phyloP scores from a whole-genome alignment of 345 rosid species.

The Melaleuca alternifolia region DNA sequence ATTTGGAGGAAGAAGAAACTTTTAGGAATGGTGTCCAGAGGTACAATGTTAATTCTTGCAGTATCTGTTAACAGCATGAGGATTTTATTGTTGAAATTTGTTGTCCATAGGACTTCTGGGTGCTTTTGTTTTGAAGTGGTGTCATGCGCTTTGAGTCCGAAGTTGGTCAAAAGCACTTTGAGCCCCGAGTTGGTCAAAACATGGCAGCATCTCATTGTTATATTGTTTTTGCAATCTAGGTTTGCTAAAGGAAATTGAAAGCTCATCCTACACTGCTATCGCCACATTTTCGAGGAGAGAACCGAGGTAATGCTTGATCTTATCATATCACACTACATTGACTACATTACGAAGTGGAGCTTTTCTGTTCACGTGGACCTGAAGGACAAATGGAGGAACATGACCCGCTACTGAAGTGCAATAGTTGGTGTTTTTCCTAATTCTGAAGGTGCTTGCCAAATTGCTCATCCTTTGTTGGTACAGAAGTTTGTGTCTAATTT shows the following conservation, averaged over 20 bases:
- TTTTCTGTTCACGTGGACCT: constrained; percentile 34
- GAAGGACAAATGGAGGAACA: constrained; percentile 67
- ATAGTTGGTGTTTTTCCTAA: background rate
- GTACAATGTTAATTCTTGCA: constrained; percentile 1
- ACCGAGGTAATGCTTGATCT: constrained; percentile 18
- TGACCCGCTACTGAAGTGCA: constrained; percentile 10
- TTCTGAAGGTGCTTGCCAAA: background rate
- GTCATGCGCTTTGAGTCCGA: background rate
- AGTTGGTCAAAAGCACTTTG: too few species aligned
- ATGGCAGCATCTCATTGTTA: background rate
- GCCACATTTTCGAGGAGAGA: constrained; percentile 19
- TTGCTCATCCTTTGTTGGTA: background rate
- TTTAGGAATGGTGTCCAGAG: constrained; percentile 24
- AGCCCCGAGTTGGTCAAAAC: too few species aligned
- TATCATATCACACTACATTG: background rate
- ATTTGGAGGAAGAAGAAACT: constrained; percentile 42
- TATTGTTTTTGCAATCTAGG: constrained; percentile 8
- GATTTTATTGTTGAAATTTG: background rate
- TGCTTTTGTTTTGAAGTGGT: background rate
- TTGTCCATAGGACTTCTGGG: background rate
- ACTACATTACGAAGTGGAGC: background rate
- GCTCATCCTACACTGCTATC: constrained; percentile 15
- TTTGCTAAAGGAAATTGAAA: constrained; percentile 43
- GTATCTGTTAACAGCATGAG: background rate
- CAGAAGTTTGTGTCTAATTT: background rate